Percentiles rank a stretch among this genome's conserved stretches.
phyloP scores from a whole-genome alignment of 768 basidiomycete genomes.

The Tricholoma sp. region DNA sequence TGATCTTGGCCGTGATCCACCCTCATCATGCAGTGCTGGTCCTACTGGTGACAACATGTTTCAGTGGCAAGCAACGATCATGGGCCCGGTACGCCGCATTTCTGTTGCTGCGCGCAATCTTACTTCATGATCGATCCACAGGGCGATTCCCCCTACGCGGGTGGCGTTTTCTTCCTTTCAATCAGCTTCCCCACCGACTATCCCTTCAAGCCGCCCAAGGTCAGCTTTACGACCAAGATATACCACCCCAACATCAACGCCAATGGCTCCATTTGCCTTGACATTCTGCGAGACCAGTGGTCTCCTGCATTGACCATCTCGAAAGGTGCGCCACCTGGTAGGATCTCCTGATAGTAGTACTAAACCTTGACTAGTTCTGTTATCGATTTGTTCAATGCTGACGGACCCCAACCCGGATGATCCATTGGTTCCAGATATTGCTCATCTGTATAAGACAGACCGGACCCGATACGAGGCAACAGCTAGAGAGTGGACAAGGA shows the following conservation, averaged over 20 bases:
- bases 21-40: conserved; percentile 98
- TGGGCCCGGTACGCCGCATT: conserved; percentile 84
- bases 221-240: conserved; percentile 99
- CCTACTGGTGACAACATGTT: conserved; percentile 98
- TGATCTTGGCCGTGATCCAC: conserved; percentile 99
- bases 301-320: conserved; percentile 98
- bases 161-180: conserved; percentile 98
- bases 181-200: conserved; percentile 96
- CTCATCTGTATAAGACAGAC: conserved; percentile 99
- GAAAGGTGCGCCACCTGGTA: conserved; percentile 61
- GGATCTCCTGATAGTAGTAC: not conserved
- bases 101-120: conserved; percentile 20
- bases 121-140: conserved; percentile 27
- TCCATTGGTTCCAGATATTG: conserved; percentile 97
- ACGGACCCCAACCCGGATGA: conserved; percentile 99
- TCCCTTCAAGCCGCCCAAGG: conserved; percentile 99
- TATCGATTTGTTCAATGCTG: conserved; percentile 99
- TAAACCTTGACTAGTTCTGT: conserved; percentile 54
- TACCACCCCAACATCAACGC: conserved; percentile 99
- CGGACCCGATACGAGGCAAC: conserved; percentile 95
- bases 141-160: conserved; percentile 97
- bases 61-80: conserved; percentile 99
- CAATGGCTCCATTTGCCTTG: conserved; percentile 97
- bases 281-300: conserved; percentile 99
- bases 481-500: conserved; percentile 99